phyloP scores from a whole-genome alignment of 2,329 filamentous ascomycete genomes.

The Exutisphaerella laricina region DNA sequence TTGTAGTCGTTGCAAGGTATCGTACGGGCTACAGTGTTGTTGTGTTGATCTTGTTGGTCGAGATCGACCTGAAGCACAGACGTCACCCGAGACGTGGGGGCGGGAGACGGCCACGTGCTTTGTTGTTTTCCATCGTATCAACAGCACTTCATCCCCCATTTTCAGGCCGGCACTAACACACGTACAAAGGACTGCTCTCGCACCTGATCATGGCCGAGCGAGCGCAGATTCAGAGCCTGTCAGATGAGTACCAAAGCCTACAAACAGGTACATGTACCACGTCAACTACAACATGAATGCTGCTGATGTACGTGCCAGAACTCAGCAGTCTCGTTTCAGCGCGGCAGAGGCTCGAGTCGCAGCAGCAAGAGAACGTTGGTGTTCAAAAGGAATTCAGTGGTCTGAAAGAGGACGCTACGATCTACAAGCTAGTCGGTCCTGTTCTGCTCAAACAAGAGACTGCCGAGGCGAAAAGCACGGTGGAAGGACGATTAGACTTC shows the following conservation, averaged over 20 bases:
- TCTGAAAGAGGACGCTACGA: slow-evolving; percentile 74
- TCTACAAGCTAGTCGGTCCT: slow-evolving; percentile 94
- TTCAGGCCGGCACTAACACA: too few relatives aligned
- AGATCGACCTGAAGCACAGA: too few relatives aligned
- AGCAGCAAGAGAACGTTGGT: slow-evolving; percentile 85
- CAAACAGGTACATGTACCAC: slow-evolving; percentile 62
- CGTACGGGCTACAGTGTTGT: too few relatives aligned
- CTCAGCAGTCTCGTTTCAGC: slow-evolving; percentile 70
- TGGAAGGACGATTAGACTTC: slow-evolving; percentile 84
- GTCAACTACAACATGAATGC: not conserved
- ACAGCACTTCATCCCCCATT: too few relatives aligned
- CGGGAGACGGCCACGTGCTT: too few relatives aligned
- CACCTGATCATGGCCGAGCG: slow-evolving; percentile 50
- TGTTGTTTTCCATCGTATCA: too few relatives aligned
- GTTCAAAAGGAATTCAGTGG: slow-evolving; percentile 84
- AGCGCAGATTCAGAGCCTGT: slow-evolving; percentile 71
- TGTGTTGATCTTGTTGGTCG: too few relatives aligned
- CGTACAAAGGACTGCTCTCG: too few relatives aligned
- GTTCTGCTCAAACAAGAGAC: slow-evolving; percentile 93
- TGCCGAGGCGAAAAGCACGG: slow-evolving; percentile 80
- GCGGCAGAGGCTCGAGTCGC: slow-evolving; percentile 86
- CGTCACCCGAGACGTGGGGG: too few relatives aligned
- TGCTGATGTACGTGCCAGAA: slow-evolving; percentile 49
- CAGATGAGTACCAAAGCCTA: slow-evolving; percentile 80
- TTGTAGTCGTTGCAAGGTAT: too few relatives aligned